Conservation (phyloP, 495 filamentous ascomycete genomes). For the Aspergillus haitiensis region DNA sequence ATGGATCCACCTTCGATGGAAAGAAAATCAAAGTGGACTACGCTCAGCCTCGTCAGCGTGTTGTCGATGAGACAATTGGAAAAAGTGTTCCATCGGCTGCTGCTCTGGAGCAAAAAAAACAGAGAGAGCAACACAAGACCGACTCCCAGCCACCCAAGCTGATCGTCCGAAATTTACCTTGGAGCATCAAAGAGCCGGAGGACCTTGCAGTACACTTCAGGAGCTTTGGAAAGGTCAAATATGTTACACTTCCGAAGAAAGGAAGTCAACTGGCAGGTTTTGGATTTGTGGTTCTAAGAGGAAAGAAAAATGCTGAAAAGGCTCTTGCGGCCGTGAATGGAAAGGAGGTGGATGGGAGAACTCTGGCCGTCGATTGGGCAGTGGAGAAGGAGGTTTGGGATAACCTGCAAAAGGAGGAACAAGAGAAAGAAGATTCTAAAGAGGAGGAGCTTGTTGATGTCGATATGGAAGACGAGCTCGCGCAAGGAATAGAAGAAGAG, state of each 20-base stretch:
- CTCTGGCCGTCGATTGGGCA: constrained; percentile 91
- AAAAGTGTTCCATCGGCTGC: constrained; percentile 50
- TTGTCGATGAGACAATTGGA: constrained; percentile 51
- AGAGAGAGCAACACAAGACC: constrained; percentile 56
- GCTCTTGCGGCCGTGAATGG: constrained; percentile 84
- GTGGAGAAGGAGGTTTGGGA: constrained; percentile 90
- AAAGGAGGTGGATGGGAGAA: constrained; percentile 82
- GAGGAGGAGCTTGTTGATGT: constrained; percentile 32
- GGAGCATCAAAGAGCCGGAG: constrained; percentile 86
- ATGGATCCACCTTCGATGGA: constrained; percentile 70
- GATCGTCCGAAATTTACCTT: constrained; percentile 93
- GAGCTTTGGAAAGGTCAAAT: constrained; percentile 87
- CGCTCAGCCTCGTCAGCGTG: constrained; percentile 80
- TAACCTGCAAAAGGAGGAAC: constrained; percentile 49
- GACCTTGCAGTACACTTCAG: constrained; percentile 75
- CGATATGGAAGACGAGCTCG: constrained; percentile 28
- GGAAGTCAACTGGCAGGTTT: constrained; percentile 78
- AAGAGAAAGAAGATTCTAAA: constrained; percentile 29
- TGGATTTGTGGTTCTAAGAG: constrained; percentile 86
- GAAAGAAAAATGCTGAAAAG: constrained; percentile 87
- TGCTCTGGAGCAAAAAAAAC: constrained; percentile 54
- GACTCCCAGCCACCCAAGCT: constrained; percentile 70
- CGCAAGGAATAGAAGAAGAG: constrained; percentile 9
- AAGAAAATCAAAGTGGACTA: constrained; percentile 82
- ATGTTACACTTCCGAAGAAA: constrained; percentile 73